Percentiles rank a stretch among this genome's conserved stretches.
phyloP scores from a whole-genome alignment of 106 monocot genomes.

The Agapanthus africanus region DNA sequence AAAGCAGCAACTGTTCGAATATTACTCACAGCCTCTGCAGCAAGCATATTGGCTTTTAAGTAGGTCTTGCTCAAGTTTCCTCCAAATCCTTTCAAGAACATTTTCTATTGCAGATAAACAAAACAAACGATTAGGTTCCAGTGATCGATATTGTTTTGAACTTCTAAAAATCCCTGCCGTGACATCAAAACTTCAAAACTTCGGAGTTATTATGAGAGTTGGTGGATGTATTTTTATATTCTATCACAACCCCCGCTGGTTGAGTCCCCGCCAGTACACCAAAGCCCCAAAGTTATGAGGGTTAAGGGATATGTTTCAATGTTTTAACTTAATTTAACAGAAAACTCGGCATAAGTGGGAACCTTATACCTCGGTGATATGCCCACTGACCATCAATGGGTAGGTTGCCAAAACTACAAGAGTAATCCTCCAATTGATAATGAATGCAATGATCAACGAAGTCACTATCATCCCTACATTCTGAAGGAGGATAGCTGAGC shows the following conservation, averaged over 20 bases:
- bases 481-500: conserved; percentile 81
- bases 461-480: conserved; percentile 87
- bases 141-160: too few relatives aligned
- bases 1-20: conserved; percentile 90
- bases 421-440: conserved; percentile 84
- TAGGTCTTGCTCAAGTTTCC: conserved; percentile 78
- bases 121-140: neutral
- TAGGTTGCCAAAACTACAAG: conserved; percentile 80
- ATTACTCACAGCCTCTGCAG: conserved; percentile 91
- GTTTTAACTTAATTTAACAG: neutral
- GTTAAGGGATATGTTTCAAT: too few relatives aligned
- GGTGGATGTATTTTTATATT: too few relatives aligned
- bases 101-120: conserved; percentile 35
- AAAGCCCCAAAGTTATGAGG: too few relatives aligned
- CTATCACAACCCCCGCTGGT: too few relatives aligned
- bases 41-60: conserved; percentile 92
- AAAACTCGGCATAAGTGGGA: neutral
- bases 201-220: too few relatives aligned
- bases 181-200: too few relatives aligned
- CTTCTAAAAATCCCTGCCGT: too few relatives aligned
- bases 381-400: conserved; percentile 84
- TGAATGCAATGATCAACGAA: conserved; percentile 80
- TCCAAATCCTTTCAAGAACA: conserved; percentile 90
- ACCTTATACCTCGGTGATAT: conserved; percentile 68
- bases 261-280: too few relatives aligned